These are phyloP conservation scores for Pichia pseudocactophila DNA, from an alignment of 805 yeast species.

Conservation along the genomic window DNA sequence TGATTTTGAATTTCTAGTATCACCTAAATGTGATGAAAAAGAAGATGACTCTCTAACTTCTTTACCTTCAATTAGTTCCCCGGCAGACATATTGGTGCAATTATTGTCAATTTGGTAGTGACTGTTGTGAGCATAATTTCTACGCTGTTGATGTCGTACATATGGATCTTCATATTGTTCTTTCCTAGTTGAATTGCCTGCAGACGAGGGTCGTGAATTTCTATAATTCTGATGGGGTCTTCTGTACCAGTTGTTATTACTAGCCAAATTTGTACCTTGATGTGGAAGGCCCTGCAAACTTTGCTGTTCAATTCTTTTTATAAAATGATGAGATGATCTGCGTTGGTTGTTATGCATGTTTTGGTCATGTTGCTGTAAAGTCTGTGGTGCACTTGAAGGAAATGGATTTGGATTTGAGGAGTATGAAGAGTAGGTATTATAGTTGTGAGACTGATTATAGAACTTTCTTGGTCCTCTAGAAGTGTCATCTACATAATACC, in stretches of 20 bases:
- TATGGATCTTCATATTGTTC: too few relatives aligned
- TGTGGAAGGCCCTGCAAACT: too few relatives aligned
- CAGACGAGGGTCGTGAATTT: too few relatives aligned
- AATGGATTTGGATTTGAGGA: constrained; percentile 21
- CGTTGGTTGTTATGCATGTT: constrained; percentile 1
- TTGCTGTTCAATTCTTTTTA: not conserved
- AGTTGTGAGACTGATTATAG: constrained; percentile 13
- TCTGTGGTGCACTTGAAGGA: constrained; percentile 21
- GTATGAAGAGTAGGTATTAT: constrained; percentile 8
- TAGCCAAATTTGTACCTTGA: not conserved
- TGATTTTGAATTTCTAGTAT: too few relatives aligned
- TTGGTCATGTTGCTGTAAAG: constrained; percentile 2
- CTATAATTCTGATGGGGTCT: not conserved
- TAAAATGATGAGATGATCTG: not conserved
- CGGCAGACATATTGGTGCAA: too few relatives aligned
- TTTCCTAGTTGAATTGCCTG: not conserved
- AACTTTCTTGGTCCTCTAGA: constrained; percentile 19
- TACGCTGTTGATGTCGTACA: too few relatives aligned
- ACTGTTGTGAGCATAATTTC: too few relatives aligned
- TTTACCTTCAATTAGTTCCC: too few relatives aligned
- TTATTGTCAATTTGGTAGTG: too few relatives aligned
- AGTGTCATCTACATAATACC: constrained; percentile 20
- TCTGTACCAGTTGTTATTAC: constrained; percentile 1
- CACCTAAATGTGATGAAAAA: too few relatives aligned
- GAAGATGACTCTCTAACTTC: too few relatives aligned